Conservation (phyloP, 2,329 filamentous ascomycete species). For the Colletotrichum aenigma region DNA sequence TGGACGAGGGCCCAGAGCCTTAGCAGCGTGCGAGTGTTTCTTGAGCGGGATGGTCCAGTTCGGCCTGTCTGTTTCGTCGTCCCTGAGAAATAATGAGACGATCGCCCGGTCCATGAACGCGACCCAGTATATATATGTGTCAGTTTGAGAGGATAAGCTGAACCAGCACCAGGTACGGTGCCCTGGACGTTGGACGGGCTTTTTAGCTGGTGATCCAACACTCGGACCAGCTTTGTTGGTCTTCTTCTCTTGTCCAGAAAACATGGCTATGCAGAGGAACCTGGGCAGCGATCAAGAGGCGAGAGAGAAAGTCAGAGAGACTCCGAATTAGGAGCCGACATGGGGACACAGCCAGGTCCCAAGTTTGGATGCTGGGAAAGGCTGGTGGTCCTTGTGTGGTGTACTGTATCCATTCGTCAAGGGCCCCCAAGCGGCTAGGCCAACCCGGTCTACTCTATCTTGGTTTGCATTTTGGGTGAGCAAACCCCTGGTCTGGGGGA, state of each 20-base stretch:
- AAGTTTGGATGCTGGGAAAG: background rate
- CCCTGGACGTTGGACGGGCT: conserved; percentile 1
- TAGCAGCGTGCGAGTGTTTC: background rate
- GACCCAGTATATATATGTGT: conserved; percentile 19
- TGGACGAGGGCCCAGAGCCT: background rate
- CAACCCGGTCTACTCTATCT: conserved; percentile 13
- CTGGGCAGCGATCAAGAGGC: background rate
- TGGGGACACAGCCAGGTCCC: conserved; percentile 3
- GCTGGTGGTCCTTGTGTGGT: background rate
- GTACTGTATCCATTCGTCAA: background rate
- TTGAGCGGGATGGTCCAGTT: conserved; percentile 10
- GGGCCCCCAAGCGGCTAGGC: background rate
- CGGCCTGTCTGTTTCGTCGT: conserved; percentile 21
- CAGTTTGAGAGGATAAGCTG: conserved; percentile 7
- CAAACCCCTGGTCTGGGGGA: conserved; percentile 6
- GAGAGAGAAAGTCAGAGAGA: background rate
- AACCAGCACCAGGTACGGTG: conserved; percentile 10
- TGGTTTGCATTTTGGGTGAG: background rate
- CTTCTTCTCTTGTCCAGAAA: background rate
- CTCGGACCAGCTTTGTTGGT: conserved; percentile 11
- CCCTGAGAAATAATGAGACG: conserved; percentile 24
- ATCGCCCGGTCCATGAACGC: conserved; percentile 20
- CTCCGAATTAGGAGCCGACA: conserved; percentile 4
- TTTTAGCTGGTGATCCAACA: conserved; percentile 3
- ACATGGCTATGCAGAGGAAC: background rate